These are phyloP conservation scores for Scheffersomyces parashehatae DNA, from an alignment of 1,139 yeast genomes.

Conservation along the genomic window DNA sequence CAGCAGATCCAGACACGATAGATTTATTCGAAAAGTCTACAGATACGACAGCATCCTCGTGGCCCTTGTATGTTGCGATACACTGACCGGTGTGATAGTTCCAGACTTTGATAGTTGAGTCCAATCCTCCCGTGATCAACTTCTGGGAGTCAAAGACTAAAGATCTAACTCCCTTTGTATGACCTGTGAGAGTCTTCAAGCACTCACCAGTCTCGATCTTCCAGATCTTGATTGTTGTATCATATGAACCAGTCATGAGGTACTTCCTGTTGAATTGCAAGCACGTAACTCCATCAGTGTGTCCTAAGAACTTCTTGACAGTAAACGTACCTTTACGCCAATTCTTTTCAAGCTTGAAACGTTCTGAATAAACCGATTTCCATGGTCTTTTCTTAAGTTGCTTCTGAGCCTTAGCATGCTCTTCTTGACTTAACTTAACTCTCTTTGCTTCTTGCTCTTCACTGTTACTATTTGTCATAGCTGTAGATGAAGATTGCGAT, in stretches of 20 bases:
- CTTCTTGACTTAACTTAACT: slow-evolving; percentile 1
- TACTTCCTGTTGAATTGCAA: slow-evolving; percentile 76
- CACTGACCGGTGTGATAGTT: slow-evolving; percentile 93
- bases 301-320: slow-evolving; percentile 73
- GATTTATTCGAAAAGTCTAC: slow-evolving; percentile 79
- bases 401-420: slow-evolving; percentile 5
- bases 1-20: slow-evolving; percentile 93
- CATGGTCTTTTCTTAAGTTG: slow-evolving; percentile 65
- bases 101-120: slow-evolving; percentile 92
- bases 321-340: slow-evolving; percentile 85
- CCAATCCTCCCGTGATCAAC: slow-evolving; percentile 88
- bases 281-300: slow-evolving; percentile 82
- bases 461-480: not conserved
- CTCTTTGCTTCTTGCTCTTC: slow-evolving; percentile 7
- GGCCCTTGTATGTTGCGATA: slow-evolving; percentile 90
- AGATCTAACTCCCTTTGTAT: slow-evolving; percentile 80
- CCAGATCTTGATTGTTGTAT: slow-evolving; percentile 88
- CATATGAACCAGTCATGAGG: slow-evolving; percentile 89
- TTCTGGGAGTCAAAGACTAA: slow-evolving; percentile 85
- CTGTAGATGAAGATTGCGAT: not conserved
- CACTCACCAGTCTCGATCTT: slow-evolving; percentile 77
- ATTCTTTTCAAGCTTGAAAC: slow-evolving; percentile 86
- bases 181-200: slow-evolving; percentile 77
- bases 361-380: slow-evolving; percentile 91
- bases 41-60: slow-evolving; percentile 79